These are phyloP conservation scores for Leccinum sublutescens DNA, from an alignment of 768 basidiomycete species.

Conservation along the genomic window DNA sequence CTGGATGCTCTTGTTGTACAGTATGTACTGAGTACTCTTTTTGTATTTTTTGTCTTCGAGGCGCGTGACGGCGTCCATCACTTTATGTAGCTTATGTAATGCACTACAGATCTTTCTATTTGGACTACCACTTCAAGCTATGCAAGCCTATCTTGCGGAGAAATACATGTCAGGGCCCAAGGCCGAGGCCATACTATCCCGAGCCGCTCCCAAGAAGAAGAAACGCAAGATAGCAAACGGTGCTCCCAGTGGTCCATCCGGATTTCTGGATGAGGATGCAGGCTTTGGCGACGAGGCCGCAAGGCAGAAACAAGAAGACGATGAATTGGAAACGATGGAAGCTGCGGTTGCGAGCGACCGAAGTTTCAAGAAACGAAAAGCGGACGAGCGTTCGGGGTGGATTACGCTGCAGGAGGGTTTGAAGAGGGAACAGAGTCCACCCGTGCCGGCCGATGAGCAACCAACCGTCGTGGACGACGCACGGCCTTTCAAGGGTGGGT, in stretches of 20 bases:
- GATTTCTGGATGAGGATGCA: conserved; percentile 67
- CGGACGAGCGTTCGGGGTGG: conserved; percentile 60
- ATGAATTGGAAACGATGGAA: conserved; percentile 49
- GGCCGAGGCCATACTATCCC: conserved; percentile 89
- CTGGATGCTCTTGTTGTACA: background rate
- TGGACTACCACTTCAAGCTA: conserved; percentile 16
- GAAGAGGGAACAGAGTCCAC: conserved; percentile 46
- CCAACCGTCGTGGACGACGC: conserved; percentile 55
- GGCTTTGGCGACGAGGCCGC: conserved; percentile 56
- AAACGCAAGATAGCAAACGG: conserved; percentile 56
- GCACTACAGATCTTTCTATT: background rate
- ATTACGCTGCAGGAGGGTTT: conserved; percentile 58
- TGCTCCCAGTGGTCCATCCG: conserved; percentile 25
- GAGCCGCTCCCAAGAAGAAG: conserved; percentile 54
- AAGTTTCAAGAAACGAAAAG: conserved; percentile 74
- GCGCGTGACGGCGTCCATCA: too few relatives aligned
- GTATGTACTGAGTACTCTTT: background rate
- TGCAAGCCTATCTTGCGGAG: conserved; percentile 84
- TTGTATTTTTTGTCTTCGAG: background rate
- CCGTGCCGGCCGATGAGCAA: conserved; percentile 63
- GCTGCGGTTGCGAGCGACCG: conserved; percentile 74
- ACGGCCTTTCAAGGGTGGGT: conserved; percentile 63
- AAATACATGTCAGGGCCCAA: conserved; percentile 98
- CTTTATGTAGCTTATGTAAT: conserved; percentile 9
- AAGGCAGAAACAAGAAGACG: conserved; percentile 57